Evolutionary conservation across 352 stramenopile genomes (phyloP).

Genomic region (Globisporangium nodosum): DNA sequence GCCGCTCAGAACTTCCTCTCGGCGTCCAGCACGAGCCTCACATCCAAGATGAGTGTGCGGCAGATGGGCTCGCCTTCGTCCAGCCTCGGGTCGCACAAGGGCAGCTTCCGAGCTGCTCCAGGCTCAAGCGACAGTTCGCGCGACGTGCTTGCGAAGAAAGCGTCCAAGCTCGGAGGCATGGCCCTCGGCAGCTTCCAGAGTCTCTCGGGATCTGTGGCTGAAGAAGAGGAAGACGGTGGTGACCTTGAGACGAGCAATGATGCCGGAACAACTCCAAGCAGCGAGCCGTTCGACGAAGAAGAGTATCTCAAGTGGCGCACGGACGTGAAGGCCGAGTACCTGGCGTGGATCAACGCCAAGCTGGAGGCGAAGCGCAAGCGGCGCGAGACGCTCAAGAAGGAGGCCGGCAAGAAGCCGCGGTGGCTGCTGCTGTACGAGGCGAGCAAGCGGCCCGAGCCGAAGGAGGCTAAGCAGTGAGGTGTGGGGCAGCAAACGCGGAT

Average conservation of each 20-base stretch:
- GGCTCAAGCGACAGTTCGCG: neutral
- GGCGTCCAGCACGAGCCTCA: conserved; percentile 34
- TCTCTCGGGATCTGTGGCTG: conserved; percentile 7
- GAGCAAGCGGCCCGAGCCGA: conserved; percentile 34
- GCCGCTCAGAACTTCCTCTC: conserved; percentile 34
- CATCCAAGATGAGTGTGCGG: conserved; percentile 21
- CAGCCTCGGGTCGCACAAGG: conserved; percentile 9
- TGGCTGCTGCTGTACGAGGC: conserved; percentile 70
- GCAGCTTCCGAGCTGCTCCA: conserved; percentile 7
- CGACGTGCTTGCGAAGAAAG: conserved; percentile 12
- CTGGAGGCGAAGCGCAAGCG: conserved; percentile 42
- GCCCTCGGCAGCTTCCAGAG: conserved; percentile 12
- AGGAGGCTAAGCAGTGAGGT: conserved; percentile 14
- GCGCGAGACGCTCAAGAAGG: conserved; percentile 39
- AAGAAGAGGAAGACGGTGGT: conserved; percentile 1
- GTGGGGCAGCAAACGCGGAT: neutral
- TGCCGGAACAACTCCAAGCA: conserved; percentile 5
- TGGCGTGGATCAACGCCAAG: conserved; percentile 64
- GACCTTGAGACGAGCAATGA: conserved; percentile 10
- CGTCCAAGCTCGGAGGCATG: conserved; percentile 18
- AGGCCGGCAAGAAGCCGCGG: conserved; percentile 52
- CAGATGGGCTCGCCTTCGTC: conserved; percentile 12
- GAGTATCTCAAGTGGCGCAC: conserved; percentile 66
- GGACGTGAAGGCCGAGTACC: conserved; percentile 64
- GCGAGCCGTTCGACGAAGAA: conserved; percentile 38